These are phyloP conservation scores for Claviceps purpurea DNA, from an alignment of 2,329 filamentous ascomycete species.

Conservation along the genomic window DNA sequence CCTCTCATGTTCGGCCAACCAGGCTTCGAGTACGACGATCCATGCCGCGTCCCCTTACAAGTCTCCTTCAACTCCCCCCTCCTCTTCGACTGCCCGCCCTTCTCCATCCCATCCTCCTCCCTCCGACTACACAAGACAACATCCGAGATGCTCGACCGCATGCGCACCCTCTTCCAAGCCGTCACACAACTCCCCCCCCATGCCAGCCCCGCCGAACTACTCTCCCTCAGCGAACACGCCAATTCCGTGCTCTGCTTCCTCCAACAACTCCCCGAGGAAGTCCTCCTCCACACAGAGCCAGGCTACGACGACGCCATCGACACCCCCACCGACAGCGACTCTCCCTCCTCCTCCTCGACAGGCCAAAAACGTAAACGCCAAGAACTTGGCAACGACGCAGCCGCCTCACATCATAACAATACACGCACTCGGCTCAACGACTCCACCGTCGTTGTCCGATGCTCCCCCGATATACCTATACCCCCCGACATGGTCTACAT, in stretches of 20 bases:
- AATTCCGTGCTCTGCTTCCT: slow-evolving; percentile 28
- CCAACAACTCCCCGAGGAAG: slow-evolving; percentile 16
- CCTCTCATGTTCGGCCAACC: slow-evolving; percentile 27
- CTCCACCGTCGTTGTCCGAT: slow-evolving; percentile 4
- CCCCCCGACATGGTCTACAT: slow-evolving; percentile 32
- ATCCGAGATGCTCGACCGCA: slow-evolving; percentile 37
- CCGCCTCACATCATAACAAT: neutral
- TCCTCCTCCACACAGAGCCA: slow-evolving; percentile 8
- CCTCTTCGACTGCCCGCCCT: slow-evolving; percentile 27
- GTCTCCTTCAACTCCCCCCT: slow-evolving; percentile 35
- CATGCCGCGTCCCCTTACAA: slow-evolving; percentile 25
- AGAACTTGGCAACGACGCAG: neutral
- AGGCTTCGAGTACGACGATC: slow-evolving; percentile 29
- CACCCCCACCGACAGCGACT: neutral
- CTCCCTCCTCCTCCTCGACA: neutral
- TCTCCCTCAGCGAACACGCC: slow-evolving; percentile 25
- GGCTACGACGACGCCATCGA: neutral
- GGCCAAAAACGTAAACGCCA: slow-evolving; percentile 9
- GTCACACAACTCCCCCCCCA: slow-evolving; percentile 26
- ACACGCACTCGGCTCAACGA: slow-evolving; percentile 1
- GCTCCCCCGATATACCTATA: slow-evolving; percentile 1
- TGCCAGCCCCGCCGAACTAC: slow-evolving; percentile 22
- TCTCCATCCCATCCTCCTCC: slow-evolving; percentile 26
- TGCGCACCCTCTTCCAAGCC: slow-evolving; percentile 31
- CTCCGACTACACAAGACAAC: slow-evolving; percentile 32